phyloP scores from a whole-genome alignment of 2,329 filamentous ascomycete species.

The Camillea tinctor region DNA sequence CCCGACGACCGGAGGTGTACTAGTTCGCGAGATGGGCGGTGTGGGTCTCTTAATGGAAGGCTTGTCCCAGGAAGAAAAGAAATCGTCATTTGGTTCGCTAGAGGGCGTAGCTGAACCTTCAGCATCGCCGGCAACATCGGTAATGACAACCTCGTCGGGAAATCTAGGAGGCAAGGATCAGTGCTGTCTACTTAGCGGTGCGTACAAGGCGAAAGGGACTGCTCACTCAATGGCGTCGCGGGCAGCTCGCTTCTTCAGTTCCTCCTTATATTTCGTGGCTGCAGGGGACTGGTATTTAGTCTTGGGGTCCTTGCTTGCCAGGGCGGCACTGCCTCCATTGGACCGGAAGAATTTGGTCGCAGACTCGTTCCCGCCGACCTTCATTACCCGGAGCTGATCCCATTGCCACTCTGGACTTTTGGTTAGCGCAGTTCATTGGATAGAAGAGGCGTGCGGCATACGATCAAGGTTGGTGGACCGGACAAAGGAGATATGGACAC shows the following conservation, averaged over 20 bases:
- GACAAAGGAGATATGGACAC: conserved; percentile 98
- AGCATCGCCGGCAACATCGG: conserved; percentile 62
- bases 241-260: conserved; percentile 81
- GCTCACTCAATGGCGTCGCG: conserved; percentile 80
- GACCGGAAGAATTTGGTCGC: conserved; percentile 98
- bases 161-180: conserved; percentile 51
- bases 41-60: conserved; percentile 94
- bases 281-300: conserved; percentile 93
- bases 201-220: conserved; percentile 12
- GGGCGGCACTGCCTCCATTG: conserved; percentile 88
- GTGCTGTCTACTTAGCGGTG: background rate
- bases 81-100: conserved; percentile 82
- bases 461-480: conserved; percentile 97
- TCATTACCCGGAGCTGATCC: conserved; percentile 96
- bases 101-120: conserved; percentile 75
- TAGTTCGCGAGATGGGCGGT: conserved; percentile 86
- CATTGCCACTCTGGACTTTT: conserved; percentile 83
- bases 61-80: conserved; percentile 99
- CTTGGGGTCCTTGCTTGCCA: conserved; percentile 95
- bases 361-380: conserved; percentile 96
- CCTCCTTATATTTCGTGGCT: conserved; percentile 98
- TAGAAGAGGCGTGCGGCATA: conserved; percentile 52
- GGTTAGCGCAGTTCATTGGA: conserved; percentile 3
- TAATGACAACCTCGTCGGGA: conserved; percentile 81
- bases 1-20: conserved; percentile 77